Percentiles rank a stretch among this genome's conserved stretches.
phyloP scores from a whole-genome alignment of 768 basidiomycete species.

The Dioszegia crocea region DNA sequence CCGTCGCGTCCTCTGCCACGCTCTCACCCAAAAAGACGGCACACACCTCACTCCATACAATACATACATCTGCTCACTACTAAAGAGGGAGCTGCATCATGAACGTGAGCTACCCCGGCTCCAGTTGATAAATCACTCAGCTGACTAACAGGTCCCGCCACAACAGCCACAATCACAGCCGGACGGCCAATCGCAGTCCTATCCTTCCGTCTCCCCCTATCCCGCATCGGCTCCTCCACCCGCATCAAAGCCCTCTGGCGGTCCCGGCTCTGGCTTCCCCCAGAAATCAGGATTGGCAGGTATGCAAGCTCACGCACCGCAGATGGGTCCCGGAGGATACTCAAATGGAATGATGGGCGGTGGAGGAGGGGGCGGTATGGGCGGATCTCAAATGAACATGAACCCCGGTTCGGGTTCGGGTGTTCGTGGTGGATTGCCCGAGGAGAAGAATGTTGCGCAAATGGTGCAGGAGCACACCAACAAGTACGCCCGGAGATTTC shows the following conservation, averaged over 20 bases:
- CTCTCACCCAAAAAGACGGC: neutral
- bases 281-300: constrained; percentile 42
- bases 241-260: constrained; percentile 11
- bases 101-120: neutral
- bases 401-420: constrained; percentile 25
- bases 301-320: constrained; percentile 34
- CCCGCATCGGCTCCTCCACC: constrained; percentile 5
- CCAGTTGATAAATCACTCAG: neutral
- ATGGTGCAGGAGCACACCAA: constrained; percentile 44
- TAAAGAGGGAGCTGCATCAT: neutral
- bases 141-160: neutral
- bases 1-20: neutral
- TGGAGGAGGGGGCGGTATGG: neutral
- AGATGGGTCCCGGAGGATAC: constrained; percentile 8
- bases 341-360: constrained; percentile 11
- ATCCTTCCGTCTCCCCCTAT: constrained; percentile 22
- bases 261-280: constrained; percentile 48
- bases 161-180: constrained; percentile 5
- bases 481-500: constrained; percentile 56
- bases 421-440: constrained; percentile 35
- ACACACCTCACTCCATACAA: too few relatives aligned
- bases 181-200: constrained; percentile 3
- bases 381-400: constrained; percentile 1
- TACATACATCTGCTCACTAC: too few relatives aligned
- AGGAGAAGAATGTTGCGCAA: constrained; percentile 50